Percentiles rank a stretch among this genome's conserved stretches.
These are phyloP conservation scores for Blastocystis sp. DNA, from an alignment of 352 stramenopile species.

Conservation along the genomic window DNA sequence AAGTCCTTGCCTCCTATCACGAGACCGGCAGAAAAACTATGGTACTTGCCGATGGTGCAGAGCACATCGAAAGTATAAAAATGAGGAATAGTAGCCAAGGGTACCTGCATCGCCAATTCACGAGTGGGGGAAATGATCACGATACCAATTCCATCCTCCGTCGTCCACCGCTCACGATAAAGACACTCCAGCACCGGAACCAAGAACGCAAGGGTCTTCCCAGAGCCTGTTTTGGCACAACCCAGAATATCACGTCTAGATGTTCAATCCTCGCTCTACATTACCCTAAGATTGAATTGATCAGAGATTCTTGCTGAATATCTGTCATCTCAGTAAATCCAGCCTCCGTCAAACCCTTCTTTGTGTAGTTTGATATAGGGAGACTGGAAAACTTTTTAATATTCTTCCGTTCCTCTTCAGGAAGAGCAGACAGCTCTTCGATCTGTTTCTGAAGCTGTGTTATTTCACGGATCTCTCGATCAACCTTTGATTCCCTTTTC, in stretches of 20 bases:
- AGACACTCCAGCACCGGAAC: slow-evolving; percentile 80
- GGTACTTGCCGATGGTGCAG: slow-evolving; percentile 83
- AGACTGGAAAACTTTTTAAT: slow-evolving; percentile 72
- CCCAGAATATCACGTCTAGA: slow-evolving; percentile 77
- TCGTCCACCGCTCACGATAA: slow-evolving; percentile 76
- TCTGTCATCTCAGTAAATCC: slow-evolving; percentile 77
- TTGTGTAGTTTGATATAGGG: slow-evolving; percentile 74
- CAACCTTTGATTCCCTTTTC: slow-evolving; percentile 5
- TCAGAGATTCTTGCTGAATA: slow-evolving; percentile 79
- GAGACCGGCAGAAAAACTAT: slow-evolving; percentile 88
- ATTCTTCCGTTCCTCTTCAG: neutral
- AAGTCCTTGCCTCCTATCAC: slow-evolving; percentile 92
- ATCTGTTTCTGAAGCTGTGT: neutral
- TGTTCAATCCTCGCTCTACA: slow-evolving; percentile 66
- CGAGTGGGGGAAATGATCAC: slow-evolving; percentile 93
- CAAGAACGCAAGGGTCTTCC: slow-evolving; percentile 85
- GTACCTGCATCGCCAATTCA: slow-evolving; percentile 88
- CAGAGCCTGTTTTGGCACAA: slow-evolving; percentile 82
- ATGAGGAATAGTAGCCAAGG: neutral
- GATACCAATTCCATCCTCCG: slow-evolving; percentile 85
- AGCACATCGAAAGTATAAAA: slow-evolving; percentile 90
- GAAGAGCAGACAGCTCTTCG: neutral
- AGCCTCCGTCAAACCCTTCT: slow-evolving; percentile 68
- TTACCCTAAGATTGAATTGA: slow-evolving; percentile 70
- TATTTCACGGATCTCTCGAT: slow-evolving; percentile 34